Evolutionary conservation across 73 alveolate genomes (phyloP).

Genomic region (Uronychia setigera): DNA sequence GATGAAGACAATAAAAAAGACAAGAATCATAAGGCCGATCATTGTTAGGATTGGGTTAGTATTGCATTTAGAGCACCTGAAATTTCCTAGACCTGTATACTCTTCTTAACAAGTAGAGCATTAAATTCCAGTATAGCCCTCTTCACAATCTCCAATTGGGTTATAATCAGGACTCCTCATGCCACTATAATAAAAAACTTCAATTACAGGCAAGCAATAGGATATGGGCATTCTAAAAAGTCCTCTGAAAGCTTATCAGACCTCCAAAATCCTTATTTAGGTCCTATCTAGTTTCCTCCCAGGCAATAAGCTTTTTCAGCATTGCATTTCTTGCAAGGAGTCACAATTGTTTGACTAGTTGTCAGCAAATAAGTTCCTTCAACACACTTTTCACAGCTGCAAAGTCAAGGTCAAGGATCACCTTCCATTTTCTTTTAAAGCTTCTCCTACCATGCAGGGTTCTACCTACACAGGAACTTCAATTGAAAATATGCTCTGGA

Average conservation of each 20-base stretch:
- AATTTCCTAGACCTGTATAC: conserved; percentile 13
- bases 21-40: background rate
- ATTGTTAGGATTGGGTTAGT: background rate
- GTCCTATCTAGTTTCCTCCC: conserved; percentile 18
- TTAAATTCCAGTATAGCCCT: conserved; percentile 39
- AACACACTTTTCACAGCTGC: conserved; percentile 1
- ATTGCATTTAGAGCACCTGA: conserved; percentile 27
- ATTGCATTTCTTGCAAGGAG: background rate
- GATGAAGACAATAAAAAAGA: conserved; percentile 12
- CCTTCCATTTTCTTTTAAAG: background rate
- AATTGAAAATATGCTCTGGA: background rate
- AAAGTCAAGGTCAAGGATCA: background rate
- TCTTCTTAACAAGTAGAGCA: conserved; percentile 33
- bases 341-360: background rate
- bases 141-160: conserved; percentile 39
- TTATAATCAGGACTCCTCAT: conserved; percentile 17
- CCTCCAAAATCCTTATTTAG: conserved; percentile 31
- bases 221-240: background rate
- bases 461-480: background rate
- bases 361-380: background rate
- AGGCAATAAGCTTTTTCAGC: conserved; percentile 15
- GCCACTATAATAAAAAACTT: background rate
- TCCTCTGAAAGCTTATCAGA: background rate
- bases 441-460: conserved; percentile 18
- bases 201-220: conserved; percentile 2